phyloP scores from a whole-genome alignment of 2,329 filamentous ascomycete species.

The Fusarium mexicanum region DNA sequence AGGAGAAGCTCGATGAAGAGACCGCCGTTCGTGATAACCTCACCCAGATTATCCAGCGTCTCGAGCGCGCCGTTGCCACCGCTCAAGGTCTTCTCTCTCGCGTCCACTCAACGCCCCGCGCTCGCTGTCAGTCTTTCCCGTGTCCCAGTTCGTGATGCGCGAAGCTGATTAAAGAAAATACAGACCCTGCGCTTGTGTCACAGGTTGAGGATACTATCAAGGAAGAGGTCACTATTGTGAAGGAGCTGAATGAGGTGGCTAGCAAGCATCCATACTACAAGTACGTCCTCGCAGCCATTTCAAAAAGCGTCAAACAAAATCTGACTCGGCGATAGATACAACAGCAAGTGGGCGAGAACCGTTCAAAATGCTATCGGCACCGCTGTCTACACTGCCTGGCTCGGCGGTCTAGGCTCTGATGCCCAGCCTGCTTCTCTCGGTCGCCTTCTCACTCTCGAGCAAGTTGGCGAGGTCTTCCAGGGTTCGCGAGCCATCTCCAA shows the following conservation, averaged over 20 bases:
- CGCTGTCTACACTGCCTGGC: conserved; percentile 73
- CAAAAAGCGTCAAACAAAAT: background rate
- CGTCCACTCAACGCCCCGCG: conserved; percentile 85
- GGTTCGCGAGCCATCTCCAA: conserved; percentile 58
- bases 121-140: conserved; percentile 56
- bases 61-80: conserved; percentile 84
- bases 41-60: conserved; percentile 79
- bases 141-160: background rate
- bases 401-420: conserved; percentile 74
- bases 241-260: conserved; percentile 75
- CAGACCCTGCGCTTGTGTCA: conserved; percentile 72
- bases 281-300: conserved; percentile 53
- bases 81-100: conserved; percentile 86
- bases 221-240: conserved; percentile 76
- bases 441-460: conserved; percentile 84
- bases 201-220: conserved; percentile 77
- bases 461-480: conserved; percentile 81
- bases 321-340: conserved; percentile 65
- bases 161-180: background rate
- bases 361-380: conserved; percentile 79
- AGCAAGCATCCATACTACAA: conserved; percentile 97
- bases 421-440: conserved; percentile 64
- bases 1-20: conserved; percentile 91
- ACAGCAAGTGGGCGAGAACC: conserved; percentile 83
- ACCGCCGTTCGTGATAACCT: conserved; percentile 83